Conservation (phyloP, 495 filamentous ascomycete species). For the Diplogelasinospora grovesii region DNA sequence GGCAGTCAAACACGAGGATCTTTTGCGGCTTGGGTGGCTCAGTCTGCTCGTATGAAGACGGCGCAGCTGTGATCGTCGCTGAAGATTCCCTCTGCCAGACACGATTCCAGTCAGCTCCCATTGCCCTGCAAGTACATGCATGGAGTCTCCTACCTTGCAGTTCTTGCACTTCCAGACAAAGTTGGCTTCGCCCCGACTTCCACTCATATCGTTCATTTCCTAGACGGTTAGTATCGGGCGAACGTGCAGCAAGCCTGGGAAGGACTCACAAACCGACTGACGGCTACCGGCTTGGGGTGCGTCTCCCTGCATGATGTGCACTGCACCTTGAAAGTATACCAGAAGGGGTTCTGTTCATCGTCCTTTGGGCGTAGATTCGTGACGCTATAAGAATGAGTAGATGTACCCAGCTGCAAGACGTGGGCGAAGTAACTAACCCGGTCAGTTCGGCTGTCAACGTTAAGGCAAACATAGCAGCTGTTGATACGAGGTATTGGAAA, state of each 20-base stretch:
- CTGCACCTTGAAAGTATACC: slow-evolving; percentile 94
- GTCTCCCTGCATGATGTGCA: slow-evolving; percentile 90
- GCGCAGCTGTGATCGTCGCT: slow-evolving; percentile 61
- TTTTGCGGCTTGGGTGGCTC: slow-evolving; percentile 68
- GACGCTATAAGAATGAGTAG: slow-evolving; percentile 51
- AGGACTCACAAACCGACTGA: slow-evolving; percentile 78
- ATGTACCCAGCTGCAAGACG: too few relatives aligned
- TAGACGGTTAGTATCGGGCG: slow-evolving; percentile 25
- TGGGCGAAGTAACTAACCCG: slow-evolving; percentile 54
- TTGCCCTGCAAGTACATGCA: too few relatives aligned
- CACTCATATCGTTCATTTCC: slow-evolving; percentile 82
- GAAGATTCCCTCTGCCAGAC: slow-evolving; percentile 48
- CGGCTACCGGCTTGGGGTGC: slow-evolving; percentile 79
- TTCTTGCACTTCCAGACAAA: slow-evolving; percentile 97
- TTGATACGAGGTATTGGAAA: too few relatives aligned
- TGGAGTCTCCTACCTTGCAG: slow-evolving; percentile 55
- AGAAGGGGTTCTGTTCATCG: slow-evolving; percentile 72
- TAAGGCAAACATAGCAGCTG: slow-evolving; percentile 76
- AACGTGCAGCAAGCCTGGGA: not conserved
- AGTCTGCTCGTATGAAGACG: slow-evolving; percentile 58
- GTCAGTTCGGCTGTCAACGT: slow-evolving; percentile 71
- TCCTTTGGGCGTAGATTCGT: slow-evolving; percentile 83
- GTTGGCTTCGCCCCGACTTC: slow-evolving; percentile 89
- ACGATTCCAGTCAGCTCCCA: not conserved
- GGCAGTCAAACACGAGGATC: slow-evolving; percentile 85